A percentile compares a stretch with the other conserved stretches of the same genome.
Conservation (phyloP, 1,284 basidiomycete species). For the Boletus calvinii region DNA sequence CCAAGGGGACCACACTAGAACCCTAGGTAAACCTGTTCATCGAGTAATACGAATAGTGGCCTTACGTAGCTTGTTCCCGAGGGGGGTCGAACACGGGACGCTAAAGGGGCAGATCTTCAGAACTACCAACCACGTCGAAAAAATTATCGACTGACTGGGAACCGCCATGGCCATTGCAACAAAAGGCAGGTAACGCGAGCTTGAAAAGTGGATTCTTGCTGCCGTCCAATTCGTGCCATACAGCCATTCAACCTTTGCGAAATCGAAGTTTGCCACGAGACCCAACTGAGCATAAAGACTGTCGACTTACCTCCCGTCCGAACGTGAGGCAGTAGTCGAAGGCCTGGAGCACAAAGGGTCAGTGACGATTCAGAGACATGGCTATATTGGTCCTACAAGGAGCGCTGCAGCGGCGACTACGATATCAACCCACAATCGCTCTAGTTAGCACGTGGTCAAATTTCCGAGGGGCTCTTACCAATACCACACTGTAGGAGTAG, state of each 20-base stretch:
- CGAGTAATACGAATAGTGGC: not conserved
- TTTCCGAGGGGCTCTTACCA: conserved; percentile 8
- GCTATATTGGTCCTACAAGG: conserved; percentile 5
- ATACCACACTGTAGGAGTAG: conserved; percentile 10
- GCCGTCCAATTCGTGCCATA: conserved; percentile 20
- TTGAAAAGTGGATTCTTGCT: conserved; percentile 20
- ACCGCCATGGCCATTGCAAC: conserved; percentile 20
- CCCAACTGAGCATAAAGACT: not conserved
- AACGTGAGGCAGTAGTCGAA: conserved; percentile 24
- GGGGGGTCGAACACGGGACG: conserved; percentile 7
- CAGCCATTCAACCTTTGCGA: conserved; percentile 18
- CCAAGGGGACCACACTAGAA: conserved; percentile 19
- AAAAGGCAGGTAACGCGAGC: conserved; percentile 27
- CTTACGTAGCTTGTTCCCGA: conserved; percentile 14
- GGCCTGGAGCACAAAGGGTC: conserved; percentile 6
- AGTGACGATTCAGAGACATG: not conserved
- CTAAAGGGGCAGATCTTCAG: not conserved
- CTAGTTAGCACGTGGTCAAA: not conserved
- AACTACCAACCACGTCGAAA: not conserved
- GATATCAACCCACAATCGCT: not conserved
- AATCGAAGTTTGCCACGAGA: not conserved
- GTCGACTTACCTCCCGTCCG: conserved; percentile 11
- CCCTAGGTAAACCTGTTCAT: not conserved
- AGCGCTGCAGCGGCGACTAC: conserved; percentile 18
- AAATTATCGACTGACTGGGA: conserved; percentile 5